Percentiles rank a stretch among this genome's conserved stretches.
These are phyloP conservation scores for Leishmania tropica DNA, from an alignment of 208 protist species.

Conservation along the genomic window DNA sequence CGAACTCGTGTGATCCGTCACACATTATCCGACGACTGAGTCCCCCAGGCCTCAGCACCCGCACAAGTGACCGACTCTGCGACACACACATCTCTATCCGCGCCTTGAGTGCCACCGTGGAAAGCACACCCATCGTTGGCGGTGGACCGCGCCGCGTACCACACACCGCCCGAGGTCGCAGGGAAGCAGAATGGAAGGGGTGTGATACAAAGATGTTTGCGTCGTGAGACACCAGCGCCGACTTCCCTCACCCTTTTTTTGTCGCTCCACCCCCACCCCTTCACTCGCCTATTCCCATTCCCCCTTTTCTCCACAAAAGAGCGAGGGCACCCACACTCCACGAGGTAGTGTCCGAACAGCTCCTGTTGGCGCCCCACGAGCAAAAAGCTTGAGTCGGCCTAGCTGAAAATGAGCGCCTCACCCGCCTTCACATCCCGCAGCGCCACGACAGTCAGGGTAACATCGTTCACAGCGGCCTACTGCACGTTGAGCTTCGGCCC, in stretches of 20 bases:
- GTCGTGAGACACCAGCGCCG: no score
- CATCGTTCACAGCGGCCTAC: constrained; percentile 55
- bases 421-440: constrained; percentile 57
- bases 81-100: background rate
- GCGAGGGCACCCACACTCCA: constrained; percentile 55
- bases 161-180: background rate
- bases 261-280: background rate
- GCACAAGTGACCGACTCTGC: background rate
- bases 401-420: constrained; percentile 79
- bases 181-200: background rate
- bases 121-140: background rate
- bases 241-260: background rate
- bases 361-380: constrained; percentile 54
- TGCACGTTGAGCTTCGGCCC: constrained; percentile 72
- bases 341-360: constrained; percentile 81
- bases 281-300: background rate
- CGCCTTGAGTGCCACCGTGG: background rate
- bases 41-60: background rate
- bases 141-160: background rate
- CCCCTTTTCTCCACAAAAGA: constrained; percentile 27
- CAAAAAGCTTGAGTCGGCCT: constrained; percentile 60
- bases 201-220: background rate
- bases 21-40: background rate
- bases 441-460: constrained; percentile 61
- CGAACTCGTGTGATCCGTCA: background rate